Conservation (phyloP, 192 early-diverging fungal genomes). For the Rhizophlyctis rosea region DNA sequence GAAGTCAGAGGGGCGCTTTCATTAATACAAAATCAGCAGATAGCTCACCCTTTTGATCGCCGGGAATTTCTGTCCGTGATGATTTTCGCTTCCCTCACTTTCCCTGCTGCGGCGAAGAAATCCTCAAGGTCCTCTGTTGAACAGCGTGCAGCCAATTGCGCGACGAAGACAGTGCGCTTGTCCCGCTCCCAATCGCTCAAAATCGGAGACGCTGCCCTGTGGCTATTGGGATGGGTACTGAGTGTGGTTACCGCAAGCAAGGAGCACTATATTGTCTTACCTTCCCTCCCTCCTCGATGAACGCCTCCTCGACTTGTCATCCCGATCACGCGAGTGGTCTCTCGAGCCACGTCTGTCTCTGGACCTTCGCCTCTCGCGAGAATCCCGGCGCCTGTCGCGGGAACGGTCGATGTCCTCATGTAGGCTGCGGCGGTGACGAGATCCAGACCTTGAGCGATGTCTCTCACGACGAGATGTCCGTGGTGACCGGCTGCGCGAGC, state of each 20-base stretch:
- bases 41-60: neutral
- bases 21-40: neutral
- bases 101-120: constrained; percentile 75
- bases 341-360: neutral
- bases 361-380: neutral
- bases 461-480: too few species aligned
- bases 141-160: constrained; percentile 83
- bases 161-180: constrained; percentile 90
- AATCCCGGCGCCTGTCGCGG: neutral
- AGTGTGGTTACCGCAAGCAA: neutral
- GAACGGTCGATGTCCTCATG: neutral
- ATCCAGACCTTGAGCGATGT: neutral
- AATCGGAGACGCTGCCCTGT: constrained; percentile 28
- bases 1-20: constrained; percentile 51
- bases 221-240: neutral
- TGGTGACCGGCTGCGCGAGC: neutral
- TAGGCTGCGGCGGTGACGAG: neutral
- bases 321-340: neutral
- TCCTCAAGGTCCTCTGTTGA: constrained; percentile 76
- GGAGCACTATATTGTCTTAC: constrained; percentile 8
- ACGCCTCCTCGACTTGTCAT: neutral
- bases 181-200: constrained; percentile 77
- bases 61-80: constrained; percentile 54
- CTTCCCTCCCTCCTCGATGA: constrained; percentile 3
- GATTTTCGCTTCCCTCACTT: constrained; percentile 82